phyloP scores from a whole-genome alignment of 495 filamentous ascomycete genomes.

The Penicillium flavigenum region DNA sequence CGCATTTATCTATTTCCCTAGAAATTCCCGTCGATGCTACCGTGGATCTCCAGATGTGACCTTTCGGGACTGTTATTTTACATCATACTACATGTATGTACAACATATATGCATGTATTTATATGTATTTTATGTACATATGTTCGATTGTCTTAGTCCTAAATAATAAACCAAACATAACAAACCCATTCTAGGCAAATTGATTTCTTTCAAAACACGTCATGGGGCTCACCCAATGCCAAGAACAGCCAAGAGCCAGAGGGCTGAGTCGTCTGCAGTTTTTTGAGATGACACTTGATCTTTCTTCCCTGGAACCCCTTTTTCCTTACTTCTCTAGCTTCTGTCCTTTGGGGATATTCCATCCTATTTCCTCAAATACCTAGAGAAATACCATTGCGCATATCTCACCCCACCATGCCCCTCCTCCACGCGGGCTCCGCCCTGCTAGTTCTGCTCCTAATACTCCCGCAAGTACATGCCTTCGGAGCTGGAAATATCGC shows the following conservation, averaged over 20 bases:
- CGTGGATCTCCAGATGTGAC: constrained; percentile 24
- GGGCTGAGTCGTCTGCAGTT: constrained; percentile 2
- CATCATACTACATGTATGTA: neutral
- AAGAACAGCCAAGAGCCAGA: constrained; percentile 10
- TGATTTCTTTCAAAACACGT: neutral
- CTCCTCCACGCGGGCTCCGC: constrained; percentile 34
- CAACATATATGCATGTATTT: too few relatives aligned
- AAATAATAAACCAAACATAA: neutral
- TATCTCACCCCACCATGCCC: constrained; percentile 29
- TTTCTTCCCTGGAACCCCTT: neutral
- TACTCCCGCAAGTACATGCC: constrained; percentile 55
- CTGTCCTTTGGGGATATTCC: neutral
- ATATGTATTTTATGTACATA: neutral
- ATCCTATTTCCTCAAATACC: neutral
- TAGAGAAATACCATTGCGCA: neutral
- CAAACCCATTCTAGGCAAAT: neutral
- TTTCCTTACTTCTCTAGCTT: neutral
- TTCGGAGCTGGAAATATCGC: constrained; percentile 96
- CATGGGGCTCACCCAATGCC: constrained; percentile 8
- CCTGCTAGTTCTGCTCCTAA: constrained; percentile 56
- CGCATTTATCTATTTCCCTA: neutral
- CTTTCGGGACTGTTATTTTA: neutral
- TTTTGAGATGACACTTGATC: neutral
- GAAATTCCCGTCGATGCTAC: constrained; percentile 17
- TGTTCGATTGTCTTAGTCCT: neutral